Percentiles rank a stretch among this genome's conserved stretches.
Evolutionary conservation across 23 red algal species (phyloP).

Genomic region (Cyanidioschyzon merolae): DNA sequence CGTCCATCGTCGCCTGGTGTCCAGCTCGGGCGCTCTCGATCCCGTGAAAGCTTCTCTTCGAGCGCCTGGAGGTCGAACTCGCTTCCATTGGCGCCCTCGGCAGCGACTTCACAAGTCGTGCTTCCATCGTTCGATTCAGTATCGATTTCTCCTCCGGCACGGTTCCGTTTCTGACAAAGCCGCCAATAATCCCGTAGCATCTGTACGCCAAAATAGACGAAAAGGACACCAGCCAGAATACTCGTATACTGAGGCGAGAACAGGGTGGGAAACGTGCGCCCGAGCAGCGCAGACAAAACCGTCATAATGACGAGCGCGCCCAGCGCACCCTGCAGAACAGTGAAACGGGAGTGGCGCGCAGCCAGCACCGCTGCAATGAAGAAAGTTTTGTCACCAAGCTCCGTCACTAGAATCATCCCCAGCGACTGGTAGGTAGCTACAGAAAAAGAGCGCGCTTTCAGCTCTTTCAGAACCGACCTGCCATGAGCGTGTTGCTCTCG

Average conservation of each 20-base stretch:
- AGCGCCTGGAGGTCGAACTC: background rate
- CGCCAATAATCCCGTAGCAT: constrained; percentile 77
- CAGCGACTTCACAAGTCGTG: background rate
- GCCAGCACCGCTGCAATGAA: constrained; percentile 29
- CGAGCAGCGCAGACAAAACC: constrained; percentile 43
- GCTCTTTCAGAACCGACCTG: background rate
- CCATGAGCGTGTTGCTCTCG: background rate
- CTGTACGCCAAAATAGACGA: constrained; percentile 80
- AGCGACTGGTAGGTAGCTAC: constrained; percentile 21
- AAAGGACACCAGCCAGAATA: constrained; percentile 70
- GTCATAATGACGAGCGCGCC: constrained; percentile 26
- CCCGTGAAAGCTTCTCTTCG: constrained; percentile 1
- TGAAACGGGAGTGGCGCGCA: constrained; percentile 12
- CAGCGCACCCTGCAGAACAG: constrained; percentile 24
- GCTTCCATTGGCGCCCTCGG: background rate
- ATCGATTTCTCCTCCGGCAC: background rate
- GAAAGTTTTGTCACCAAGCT: constrained; percentile 30
- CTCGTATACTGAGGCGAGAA: constrained; percentile 63
- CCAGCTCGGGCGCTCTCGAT: background rate
- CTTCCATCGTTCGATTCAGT: background rate
- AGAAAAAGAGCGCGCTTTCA: background rate
- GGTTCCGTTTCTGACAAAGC: constrained; percentile 21
- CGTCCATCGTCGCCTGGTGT: background rate
- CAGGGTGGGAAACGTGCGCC: constrained; percentile 73
- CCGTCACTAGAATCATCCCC: constrained; percentile 29